Conservation (phyloP, 1,139 yeast species). For the Saccharomyces hybrid region DNA sequence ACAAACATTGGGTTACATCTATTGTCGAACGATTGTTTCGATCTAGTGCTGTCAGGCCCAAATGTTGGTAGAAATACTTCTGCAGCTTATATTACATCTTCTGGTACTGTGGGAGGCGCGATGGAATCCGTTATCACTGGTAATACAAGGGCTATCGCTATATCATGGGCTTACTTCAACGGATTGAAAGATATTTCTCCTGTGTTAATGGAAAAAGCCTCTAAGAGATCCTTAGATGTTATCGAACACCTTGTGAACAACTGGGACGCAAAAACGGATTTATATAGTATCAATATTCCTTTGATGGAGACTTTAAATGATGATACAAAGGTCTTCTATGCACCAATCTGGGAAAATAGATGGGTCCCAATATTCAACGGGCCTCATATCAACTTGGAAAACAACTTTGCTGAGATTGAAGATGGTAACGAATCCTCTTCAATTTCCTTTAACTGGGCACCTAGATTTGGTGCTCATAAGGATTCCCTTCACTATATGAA, state of each 20-base stretch:
- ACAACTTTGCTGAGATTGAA: slow-evolving; percentile 37
- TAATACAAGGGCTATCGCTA: slow-evolving; percentile 57
- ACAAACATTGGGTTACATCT: slow-evolving; percentile 85
- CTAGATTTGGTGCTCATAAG: slow-evolving; percentile 68
- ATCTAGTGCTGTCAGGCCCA: slow-evolving; percentile 88
- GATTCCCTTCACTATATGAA: slow-evolving; percentile 41
- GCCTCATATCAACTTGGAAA: slow-evolving; percentile 21
- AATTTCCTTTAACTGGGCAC: slow-evolving; percentile 67
- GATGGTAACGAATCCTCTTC: slow-evolving; percentile 36
- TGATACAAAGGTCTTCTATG: slow-evolving; percentile 55
- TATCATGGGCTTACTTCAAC: slow-evolving; percentile 68
- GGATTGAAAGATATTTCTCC: slow-evolving; percentile 48
- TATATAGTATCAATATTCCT: slow-evolving; percentile 83
- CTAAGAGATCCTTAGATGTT: slow-evolving; percentile 57
- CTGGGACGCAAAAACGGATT: slow-evolving; percentile 55
- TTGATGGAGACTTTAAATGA: slow-evolving; percentile 45
- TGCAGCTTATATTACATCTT: slow-evolving; percentile 80
- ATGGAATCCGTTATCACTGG: slow-evolving; percentile 89
- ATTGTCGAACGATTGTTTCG: slow-evolving; percentile 56
- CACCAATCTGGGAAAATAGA: slow-evolving; percentile 69
- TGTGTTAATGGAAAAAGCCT: slow-evolving; percentile 54
- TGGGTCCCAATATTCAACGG: slow-evolving; percentile 63
- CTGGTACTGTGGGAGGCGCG: slow-evolving; percentile 98
- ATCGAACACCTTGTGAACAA: slow-evolving; percentile 49
- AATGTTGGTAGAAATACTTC: slow-evolving; percentile 91